Evolutionary conservation across 345 rosid species (phyloP), one percentile per base, ranked within the genome.

Genomic region (Aurinia saxatilis): DNA sequence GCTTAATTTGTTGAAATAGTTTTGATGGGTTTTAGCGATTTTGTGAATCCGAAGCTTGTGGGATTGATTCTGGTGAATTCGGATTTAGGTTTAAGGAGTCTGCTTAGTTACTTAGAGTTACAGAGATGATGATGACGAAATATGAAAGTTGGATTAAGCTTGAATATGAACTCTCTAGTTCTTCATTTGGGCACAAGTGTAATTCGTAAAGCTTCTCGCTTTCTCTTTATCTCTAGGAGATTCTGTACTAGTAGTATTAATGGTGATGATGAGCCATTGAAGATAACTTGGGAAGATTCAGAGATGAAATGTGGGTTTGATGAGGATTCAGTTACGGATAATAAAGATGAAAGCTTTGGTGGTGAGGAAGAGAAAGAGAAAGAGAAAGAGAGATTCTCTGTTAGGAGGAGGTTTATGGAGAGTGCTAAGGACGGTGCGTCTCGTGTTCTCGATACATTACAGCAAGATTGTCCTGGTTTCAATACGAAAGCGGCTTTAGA

Each of bases 401-500:
- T 15, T 10, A 63, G 88, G 64, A 73, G 10, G 33, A 46, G 52
- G 12, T 84, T 82, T 75, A 2, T 82, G 10, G 74, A 72, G 58
- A 73, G 46, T 27, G 71, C 57, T 27, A 80, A 67, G 68, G 36
- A 53, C 7, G 74, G 79, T 71, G 96, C 91, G 18, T 58, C 55
- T 25, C 80, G 62, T 35, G 76, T 87, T 63, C 78, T 87, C 39
- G 85, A 79, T 56, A 67, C 91, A 36, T 79, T 92, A 66, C 77
- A 73, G 34, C 84, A 79, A 68, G 97, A 93, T 75, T 86, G 85
- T 6, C 97, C 85, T 0, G 88, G 90, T 5, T 85, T 80, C 57
- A 83, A 90, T 76, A 68, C 81, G 0, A 82, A 74, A 63, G 70
- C 61, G 25, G 82, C 78, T 60, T 69, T 90, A 35, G 81, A 63